These are phyloP conservation scores for Cynanchum wilfordii DNA, from an alignment of 257 asterid species.

Conservation along the genomic window DNA sequence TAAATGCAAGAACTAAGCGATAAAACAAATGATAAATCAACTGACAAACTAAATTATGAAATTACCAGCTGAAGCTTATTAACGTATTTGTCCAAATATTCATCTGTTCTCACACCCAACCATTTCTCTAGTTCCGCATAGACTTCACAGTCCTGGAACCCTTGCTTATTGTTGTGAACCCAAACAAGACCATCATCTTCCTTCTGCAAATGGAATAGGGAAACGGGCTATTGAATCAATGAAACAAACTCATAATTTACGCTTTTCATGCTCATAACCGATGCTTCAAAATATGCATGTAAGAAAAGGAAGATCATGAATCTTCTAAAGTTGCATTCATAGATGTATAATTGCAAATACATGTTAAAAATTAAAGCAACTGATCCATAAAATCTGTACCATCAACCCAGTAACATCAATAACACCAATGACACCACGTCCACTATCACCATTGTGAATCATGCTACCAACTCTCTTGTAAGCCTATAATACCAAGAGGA, in stretches of 20 bases:
- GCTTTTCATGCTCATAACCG: neutral
- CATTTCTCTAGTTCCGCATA: constrained; percentile 76
- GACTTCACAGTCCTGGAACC: constrained; percentile 77
- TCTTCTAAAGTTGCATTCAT: neutral
- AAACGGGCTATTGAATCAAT: neutral
- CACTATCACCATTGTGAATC: constrained; percentile 70
- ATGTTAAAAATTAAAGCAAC: neutral
- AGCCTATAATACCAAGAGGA: constrained; percentile 37
- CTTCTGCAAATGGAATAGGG: constrained; percentile 36
- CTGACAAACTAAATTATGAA: constrained; percentile 12
- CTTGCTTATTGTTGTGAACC: constrained; percentile 90
- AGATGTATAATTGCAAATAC: neutral
- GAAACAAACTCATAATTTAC: neutral
- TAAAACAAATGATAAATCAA: neutral
- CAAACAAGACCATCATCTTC: constrained; percentile 51
- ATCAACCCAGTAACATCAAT: constrained; percentile 60
- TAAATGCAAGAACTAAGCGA: neutral
- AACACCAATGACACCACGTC: constrained; percentile 81
- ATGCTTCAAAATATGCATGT: neutral
- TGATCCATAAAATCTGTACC: constrained; percentile 33
- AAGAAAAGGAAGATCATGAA: neutral
- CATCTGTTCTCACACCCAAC: constrained; percentile 56
- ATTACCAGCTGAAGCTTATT: constrained; percentile 63
- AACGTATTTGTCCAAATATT: constrained; percentile 53
- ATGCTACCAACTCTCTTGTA: constrained; percentile 86